Percentiles rank a stretch among this genome's conserved stretches.
Evolutionary conservation across 2,329 filamentous ascomycete species (phyloP).

Genomic region (Botryotinia calthae): DNA sequence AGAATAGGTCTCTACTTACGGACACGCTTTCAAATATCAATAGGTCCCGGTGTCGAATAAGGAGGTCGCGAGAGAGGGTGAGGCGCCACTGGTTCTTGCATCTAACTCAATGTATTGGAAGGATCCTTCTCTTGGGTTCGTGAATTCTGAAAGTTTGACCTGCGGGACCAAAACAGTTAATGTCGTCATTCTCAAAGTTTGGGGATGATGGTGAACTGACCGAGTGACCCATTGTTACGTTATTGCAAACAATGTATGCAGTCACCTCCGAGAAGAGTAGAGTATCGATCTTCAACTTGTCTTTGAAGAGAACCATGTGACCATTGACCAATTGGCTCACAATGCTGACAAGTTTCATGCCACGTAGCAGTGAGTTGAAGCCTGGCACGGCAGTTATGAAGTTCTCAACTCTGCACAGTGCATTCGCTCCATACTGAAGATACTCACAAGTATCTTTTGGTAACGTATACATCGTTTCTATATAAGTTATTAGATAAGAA

Average conservation of each 20-base stretch:
- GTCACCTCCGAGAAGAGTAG: background rate
- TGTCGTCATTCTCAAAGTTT: fast-evolving
- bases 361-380: background rate
- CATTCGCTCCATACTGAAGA: too few relatives aligned
- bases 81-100: background rate
- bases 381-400: background rate
- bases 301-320: constrained; percentile 32
- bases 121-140: background rate
- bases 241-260: background rate
- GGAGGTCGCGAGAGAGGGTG: background rate
- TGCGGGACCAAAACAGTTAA: fast-evolving
- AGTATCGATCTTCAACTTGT: constrained; percentile 26
- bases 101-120: background rate
- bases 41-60: background rate
- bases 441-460: too few relatives aligned
- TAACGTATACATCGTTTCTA: background rate
- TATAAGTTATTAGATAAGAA: background rate
- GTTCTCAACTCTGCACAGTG: constrained; percentile 38
- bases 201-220: background rate
- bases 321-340: constrained; percentile 34
- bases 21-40: too few relatives aligned
- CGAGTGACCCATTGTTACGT: background rate
- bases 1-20: background rate
- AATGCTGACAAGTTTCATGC: too few relatives aligned
- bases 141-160: background rate